phyloP scores from a whole-genome alignment of 1,139 yeast genomes.

The Arxiozyma heterogenica region DNA sequence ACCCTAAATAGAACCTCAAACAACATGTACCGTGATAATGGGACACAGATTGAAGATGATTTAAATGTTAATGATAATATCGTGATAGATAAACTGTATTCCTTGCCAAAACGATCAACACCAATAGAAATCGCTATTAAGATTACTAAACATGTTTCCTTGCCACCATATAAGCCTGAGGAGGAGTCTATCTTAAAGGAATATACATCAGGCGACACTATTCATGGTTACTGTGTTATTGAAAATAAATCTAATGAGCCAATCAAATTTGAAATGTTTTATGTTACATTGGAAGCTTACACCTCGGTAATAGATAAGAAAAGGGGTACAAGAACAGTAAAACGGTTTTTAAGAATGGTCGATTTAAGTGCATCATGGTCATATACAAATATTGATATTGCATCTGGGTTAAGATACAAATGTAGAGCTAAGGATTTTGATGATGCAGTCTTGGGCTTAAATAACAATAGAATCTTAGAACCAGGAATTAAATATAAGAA shows the following conservation, averaged over 20 bases:
- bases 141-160: constrained; percentile 33
- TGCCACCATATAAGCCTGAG: constrained; percentile 24
- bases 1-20: background rate
- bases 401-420: constrained; percentile 42
- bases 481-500: constrained; percentile 52
- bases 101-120: constrained; percentile 27
- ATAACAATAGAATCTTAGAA: constrained; percentile 40
- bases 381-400: constrained; percentile 31
- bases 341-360: constrained; percentile 35
- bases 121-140: constrained; percentile 31
- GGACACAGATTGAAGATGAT: constrained; percentile 20
- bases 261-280: constrained; percentile 48
- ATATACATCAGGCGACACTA: constrained; percentile 46
- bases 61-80: constrained; percentile 25
- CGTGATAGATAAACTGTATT: constrained; percentile 32
- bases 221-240: constrained; percentile 45
- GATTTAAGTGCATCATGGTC: constrained; percentile 40
- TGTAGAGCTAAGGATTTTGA: constrained; percentile 42
- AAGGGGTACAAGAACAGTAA: constrained; percentile 26
- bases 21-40: background rate
- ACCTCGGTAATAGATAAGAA: constrained; percentile 28
- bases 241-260: constrained; percentile 36
- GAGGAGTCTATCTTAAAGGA: constrained; percentile 37
- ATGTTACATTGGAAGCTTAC: constrained; percentile 49
- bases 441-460: constrained; percentile 44